Evolutionary conservation across 441 rosid species (phyloP).

Genomic region (Erysimum cheiri): DNA sequence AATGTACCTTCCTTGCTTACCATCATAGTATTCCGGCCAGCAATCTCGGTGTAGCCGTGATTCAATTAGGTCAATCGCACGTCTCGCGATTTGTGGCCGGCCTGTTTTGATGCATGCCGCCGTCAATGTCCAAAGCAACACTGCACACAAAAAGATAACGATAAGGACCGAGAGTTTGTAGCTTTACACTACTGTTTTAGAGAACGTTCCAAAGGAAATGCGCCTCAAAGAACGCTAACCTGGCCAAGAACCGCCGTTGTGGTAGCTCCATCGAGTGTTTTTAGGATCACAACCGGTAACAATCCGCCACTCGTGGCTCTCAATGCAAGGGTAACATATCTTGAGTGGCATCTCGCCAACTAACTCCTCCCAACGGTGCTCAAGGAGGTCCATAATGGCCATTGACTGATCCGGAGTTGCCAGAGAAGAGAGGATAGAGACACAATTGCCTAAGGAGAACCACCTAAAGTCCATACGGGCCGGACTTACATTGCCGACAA

Average conservation of each 20-base stretch:
- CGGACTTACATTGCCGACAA: constrained; percentile 92
- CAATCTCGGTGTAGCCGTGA: constrained; percentile 74
- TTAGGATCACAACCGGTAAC: constrained; percentile 94
- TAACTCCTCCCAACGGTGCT: constrained; percentile 92
- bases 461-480: constrained; percentile 96
- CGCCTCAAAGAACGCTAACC: constrained; percentile 49
- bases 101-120: constrained; percentile 97
- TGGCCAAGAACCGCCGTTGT: constrained; percentile 99
- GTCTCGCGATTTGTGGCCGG: constrained; percentile 86
- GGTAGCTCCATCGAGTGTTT: constrained; percentile 96
- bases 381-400: constrained; percentile 97
- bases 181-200: too few species aligned
- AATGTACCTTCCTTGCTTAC: constrained; percentile 74
- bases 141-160: constrained; percentile 47
- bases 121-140: constrained; percentile 84
- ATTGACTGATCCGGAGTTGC: constrained; percentile 90
- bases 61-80: constrained; percentile 81
- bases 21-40: constrained; percentile 98
- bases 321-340: constrained; percentile 87
- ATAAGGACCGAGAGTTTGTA: not conserved
- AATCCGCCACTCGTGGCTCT: constrained; percentile 80
- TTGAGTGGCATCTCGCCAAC: constrained; percentile 96
- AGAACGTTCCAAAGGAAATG: too few species aligned
- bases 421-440: constrained; percentile 82
- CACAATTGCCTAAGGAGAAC: constrained; percentile 90